Base-by-base conservation (phyloP, 495 filamentous ascomycete genomes). In the Penicillium desertorum region DNA sequence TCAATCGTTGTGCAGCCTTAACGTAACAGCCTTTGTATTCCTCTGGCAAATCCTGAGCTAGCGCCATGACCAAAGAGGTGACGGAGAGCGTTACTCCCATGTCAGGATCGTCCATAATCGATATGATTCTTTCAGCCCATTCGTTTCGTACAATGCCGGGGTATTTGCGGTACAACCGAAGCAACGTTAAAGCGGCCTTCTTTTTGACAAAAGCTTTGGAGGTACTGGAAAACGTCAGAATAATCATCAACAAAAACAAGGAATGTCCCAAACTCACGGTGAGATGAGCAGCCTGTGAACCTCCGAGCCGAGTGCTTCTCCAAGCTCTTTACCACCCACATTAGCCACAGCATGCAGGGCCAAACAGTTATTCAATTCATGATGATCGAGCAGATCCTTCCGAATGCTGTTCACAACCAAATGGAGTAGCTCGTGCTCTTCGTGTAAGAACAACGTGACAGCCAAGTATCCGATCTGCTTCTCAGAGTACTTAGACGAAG, bases 381-480 rank as follows among this genome's bases (percentile, higher is more conserved):
- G 96, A 65, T 96, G 83, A 76, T 96, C 92, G 60, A 92, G 72
- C 51, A 99, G 68, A 66, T 99, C 95, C 72, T 99, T 99, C 60
- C 94, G 81, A 72, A 99, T 98, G 68, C 94, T 98, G 76, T 99
- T 99, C 53, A 99, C 91, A 22, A 98, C 95, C 58, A 99, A 73
- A 71, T 97, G 95, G 48, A 99, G 73, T 54, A 99, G 80, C 65
- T 99, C 95, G 75, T 99, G 95, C 61, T 96, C 81, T 71, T 99
- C 95, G 73, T 99, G 94, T 23, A 99, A 78, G 72, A 99, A 98
- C 36, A 99, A 79, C 4, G 95, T 99, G 65, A 99, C 94, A 7
- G 94, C 95, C 60, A 99, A 79, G 68, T 99, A 99, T 46, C 95
- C 95, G 63, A 99, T 99, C 76, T 99, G 95, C 77, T 99, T 99